phyloP scores from a whole-genome alignment of 345 rosid species.

The Lumnitzera racemosa region DNA sequence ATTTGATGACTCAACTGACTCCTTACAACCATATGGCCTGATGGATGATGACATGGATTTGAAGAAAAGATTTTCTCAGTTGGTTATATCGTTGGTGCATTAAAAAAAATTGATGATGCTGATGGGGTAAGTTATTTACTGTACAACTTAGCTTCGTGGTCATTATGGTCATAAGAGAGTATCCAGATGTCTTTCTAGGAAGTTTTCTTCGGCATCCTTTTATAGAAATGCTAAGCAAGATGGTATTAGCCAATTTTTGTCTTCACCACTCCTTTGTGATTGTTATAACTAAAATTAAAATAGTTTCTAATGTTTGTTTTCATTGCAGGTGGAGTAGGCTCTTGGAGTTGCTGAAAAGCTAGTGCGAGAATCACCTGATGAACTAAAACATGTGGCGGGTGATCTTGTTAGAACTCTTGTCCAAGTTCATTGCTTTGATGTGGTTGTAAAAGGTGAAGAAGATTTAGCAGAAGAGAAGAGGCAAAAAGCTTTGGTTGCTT shows the following conservation, averaged over 20 bases:
- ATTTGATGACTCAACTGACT: constrained; percentile 66
- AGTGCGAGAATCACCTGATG: constrained; percentile 93
- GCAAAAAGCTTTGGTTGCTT: constrained; percentile 75
- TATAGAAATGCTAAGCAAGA: no score
- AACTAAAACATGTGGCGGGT: constrained; percentile 64
- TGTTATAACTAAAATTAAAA: neutral
- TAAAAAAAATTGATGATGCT: constrained; percentile 81
- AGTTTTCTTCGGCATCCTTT: neutral
- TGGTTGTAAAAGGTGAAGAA: constrained; percentile 94
- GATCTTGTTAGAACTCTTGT: constrained; percentile 75
- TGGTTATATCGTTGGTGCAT: constrained; percentile 85
- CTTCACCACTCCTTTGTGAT: no score
- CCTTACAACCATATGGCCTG: constrained; percentile 87
- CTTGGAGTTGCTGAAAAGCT: constrained; percentile 80
- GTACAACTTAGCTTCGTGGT: constrained; percentile 3
- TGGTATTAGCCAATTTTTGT: no score
- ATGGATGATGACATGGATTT: constrained; percentile 77
- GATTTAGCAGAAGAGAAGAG: constrained; percentile 94
- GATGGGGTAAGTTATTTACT: constrained; percentile 64
- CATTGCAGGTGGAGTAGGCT: constrained; percentile 79
- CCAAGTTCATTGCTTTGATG: constrained; percentile 87
- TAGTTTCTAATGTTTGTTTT: neutral
- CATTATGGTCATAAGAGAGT: neutral
- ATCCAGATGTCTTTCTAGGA: constrained; percentile 1
- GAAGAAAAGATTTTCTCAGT: constrained; percentile 57